phyloP scores from a whole-genome alignment of 2,329 filamentous ascomycete species.

The Penicillium sp. region DNA sequence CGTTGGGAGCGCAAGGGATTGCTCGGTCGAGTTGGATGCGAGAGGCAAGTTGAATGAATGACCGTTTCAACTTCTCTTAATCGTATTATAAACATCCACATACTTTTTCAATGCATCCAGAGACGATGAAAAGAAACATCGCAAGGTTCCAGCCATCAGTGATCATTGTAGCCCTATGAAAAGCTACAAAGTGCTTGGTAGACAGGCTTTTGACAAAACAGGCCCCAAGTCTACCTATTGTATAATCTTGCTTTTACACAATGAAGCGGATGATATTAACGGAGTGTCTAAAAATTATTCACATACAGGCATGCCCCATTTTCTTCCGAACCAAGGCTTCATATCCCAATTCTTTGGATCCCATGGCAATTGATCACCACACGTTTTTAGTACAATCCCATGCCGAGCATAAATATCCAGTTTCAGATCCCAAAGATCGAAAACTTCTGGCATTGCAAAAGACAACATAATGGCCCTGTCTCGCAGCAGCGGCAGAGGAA shows the following conservation, averaged over 20 bases:
- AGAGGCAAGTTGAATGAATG: background rate
- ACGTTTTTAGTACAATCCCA: slow-evolving; percentile 22
- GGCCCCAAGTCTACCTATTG: background rate
- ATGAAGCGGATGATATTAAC: background rate
- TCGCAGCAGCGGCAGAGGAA: slow-evolving; percentile 37
- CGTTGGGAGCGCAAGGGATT: background rate
- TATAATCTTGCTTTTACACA: background rate
- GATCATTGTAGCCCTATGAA: background rate
- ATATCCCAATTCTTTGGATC: slow-evolving; percentile 32
- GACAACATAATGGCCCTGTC: slow-evolving; percentile 35
- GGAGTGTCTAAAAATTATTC: background rate
- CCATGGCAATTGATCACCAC: slow-evolving; percentile 32
- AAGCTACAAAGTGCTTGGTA: background rate
- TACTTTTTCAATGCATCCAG: background rate
- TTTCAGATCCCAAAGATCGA: slow-evolving; percentile 40
- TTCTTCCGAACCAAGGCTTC: slow-evolving; percentile 32
- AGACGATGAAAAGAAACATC: background rate
- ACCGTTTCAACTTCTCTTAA: background rate
- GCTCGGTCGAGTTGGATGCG: background rate
- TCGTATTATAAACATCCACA: background rate
- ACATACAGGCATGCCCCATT: slow-evolving; percentile 23
- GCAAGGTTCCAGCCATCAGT: background rate
- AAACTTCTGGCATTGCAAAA: slow-evolving; percentile 29
- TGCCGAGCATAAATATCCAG: slow-evolving; percentile 35
- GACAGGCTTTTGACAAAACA: background rate